Evolutionary conservation across 2,329 filamentous ascomycete species (phyloP).

Genomic region (Harringtonia lauricola): DNA sequence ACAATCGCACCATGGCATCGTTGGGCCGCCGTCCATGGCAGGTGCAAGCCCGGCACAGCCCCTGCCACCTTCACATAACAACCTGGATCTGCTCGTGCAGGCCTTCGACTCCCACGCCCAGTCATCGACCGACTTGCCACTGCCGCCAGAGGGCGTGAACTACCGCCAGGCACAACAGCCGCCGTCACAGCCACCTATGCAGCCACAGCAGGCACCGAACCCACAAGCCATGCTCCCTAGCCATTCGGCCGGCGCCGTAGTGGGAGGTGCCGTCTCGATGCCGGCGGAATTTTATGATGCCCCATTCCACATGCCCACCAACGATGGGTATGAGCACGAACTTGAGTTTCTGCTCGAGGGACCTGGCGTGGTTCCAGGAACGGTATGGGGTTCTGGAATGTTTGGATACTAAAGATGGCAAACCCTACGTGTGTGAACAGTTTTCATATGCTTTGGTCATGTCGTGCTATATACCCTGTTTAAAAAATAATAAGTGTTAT

Average conservation of each 20-base stretch:
- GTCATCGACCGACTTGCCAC: neutral
- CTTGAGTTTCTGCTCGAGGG: slow-evolving; percentile 32
- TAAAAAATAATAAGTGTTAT: too few species aligned
- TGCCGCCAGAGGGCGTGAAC: neutral
- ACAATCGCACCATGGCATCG: neutral
- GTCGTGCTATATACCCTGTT: too few species aligned
- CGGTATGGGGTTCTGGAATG: slow-evolving; percentile 15
- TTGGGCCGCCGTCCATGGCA: neutral
- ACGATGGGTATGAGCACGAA: slow-evolving; percentile 35
- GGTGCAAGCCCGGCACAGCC: neutral
- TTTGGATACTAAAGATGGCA: slow-evolving; percentile 10
- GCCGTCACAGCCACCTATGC: too few species aligned
- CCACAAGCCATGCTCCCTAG: neutral
- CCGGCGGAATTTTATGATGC: slow-evolving; percentile 1
- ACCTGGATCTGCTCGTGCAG: slow-evolving; percentile 27
- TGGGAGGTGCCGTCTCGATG: neutral
- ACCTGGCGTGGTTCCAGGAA: slow-evolving; percentile 12
- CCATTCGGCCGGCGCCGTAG: neutral
- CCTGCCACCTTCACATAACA: slow-evolving; percentile 11
- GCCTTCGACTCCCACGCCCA: slow-evolving; percentile 17
- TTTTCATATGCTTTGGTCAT: neutral
- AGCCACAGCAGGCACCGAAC: slow-evolving; percentile 4
- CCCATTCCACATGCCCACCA: slow-evolving; percentile 6
- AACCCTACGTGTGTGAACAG: neutral
- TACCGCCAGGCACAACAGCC: too few species aligned